A percentile compares a stretch with the other conserved stretches of the same genome.
These are phyloP conservation scores for Phtheirospermum japonicum DNA, from an alignment of 257 asterid species.

Conservation along the genomic window DNA sequence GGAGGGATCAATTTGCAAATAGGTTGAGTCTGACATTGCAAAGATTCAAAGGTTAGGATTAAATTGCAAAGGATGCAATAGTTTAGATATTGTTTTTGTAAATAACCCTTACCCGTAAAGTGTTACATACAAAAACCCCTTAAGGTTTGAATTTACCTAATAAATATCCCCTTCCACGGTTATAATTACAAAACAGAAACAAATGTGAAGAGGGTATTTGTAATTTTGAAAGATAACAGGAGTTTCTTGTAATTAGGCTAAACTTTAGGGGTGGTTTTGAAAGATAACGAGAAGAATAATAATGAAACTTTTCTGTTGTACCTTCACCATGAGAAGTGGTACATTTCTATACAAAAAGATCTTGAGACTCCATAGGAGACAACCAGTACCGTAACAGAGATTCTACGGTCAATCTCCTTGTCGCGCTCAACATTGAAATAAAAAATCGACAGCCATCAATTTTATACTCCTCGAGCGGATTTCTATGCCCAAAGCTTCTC, in stretches of 20 bases:
- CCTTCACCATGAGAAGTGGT: conserved; percentile 29
- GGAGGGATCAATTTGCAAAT: no score
- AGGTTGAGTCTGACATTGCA: no score
- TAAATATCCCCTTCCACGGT: no score
- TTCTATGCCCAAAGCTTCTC: conserved; percentile 90
- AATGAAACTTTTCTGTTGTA: conserved; percentile 10
- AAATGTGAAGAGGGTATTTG: no score
- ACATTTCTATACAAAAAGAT: conserved; percentile 42
- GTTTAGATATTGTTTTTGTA: no score
- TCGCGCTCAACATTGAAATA: conserved; percentile 92
- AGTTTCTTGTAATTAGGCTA: background rate
- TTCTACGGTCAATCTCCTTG: conserved; percentile 85
- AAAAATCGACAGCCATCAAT: conserved; percentile 98
- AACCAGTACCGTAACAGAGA: conserved; percentile 90
- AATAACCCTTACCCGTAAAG: no score
- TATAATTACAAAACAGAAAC: no score
- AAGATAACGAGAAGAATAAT: background rate
- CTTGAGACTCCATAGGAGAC: conserved; percentile 85
- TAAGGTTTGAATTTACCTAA: no score
- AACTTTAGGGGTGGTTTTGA: background rate
- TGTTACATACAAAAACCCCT: no score
- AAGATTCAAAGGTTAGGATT: no score
- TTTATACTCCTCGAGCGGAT: conserved; percentile 97
- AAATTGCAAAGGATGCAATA: no score
- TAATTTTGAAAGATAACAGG: background rate